Evolutionary conservation across 129 eudicot species (phyloP), one percentile per base, ranked within the genome.

Genomic region (Chrysanthemum seticuspe): DNA sequence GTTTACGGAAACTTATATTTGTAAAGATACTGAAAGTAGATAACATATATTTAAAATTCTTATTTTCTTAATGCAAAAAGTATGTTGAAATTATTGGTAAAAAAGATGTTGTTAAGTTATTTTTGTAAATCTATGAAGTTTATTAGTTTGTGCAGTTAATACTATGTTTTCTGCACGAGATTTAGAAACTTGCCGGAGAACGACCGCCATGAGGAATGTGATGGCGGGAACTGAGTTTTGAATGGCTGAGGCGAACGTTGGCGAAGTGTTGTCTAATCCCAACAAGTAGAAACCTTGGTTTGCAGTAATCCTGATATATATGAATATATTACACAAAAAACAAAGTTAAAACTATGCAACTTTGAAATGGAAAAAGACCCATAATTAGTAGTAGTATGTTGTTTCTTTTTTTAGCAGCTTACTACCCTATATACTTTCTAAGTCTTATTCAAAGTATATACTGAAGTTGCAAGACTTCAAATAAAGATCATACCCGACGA

Each of bases 151-250:
- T 40, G 47, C 47, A 40, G 47, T 40, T 40, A 40, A 40, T 40
- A 10, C 47, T 40, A 6, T 25, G 10, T 11, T 1, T 52, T 6
- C 10, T 27, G 52, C 9, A 11, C 13, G 51, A 56, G 56, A 51
- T 54, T 18, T 57, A 14, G 44, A 52, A 69, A 36, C 91, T 82
- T 83, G 73, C 98, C 96, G 78, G 83, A 92, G 89, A 48, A 85
- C 2, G 10, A 59, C 86, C 10, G 98, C 98, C 96, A 92, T 85
- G 81, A 92, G 93, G 65, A 92, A 92, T 10, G 98, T 92, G 21
- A 92, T 89, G 54, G 98, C 98, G 5, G 98, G 98, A 29, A 92
- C 98, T 23, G 96, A 92, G 73, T 92, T 92, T 74, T 92, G 98
- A n/a, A 92, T 92, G 58, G 96, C 96, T 13, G 98, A 92, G 75